Evolutionary conservation across 2,329 filamentous ascomycete species (phyloP), one percentile per base, ranked within the genome.

Genomic region (Colletotrichum sojae): DNA sequence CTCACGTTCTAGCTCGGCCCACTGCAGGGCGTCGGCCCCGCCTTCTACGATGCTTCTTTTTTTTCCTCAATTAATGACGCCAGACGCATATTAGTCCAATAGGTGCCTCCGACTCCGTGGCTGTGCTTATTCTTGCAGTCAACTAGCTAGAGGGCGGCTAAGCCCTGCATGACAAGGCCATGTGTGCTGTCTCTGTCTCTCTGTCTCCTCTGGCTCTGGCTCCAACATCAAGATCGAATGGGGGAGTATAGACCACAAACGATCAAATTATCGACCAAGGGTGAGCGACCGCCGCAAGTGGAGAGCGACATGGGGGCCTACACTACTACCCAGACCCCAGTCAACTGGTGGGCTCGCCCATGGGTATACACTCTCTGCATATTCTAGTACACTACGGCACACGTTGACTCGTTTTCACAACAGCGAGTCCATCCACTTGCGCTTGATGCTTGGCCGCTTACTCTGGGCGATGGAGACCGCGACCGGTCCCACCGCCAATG

Each of bases 21-120:
- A n/a, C n/a, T 27, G 39, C 66, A 66, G 55, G 16, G 54, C 62
- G 60, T 59, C 61, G 61, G 61, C 61, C 27, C 45, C n/a, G 27
- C 61, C 66, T 55, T 60, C 40, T 8, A 39, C 31, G 25, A 55
- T 48, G 48, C 31, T 65, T 59, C 66, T 55, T 27, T 18, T 31
- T 20, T 31, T 16, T 20, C 18, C 61, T 59, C 53, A 36, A 31
- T 46, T 52, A 18, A 65, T 49, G 15, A 59, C 61, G n/a, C 54
- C 48, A 49, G 31, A 31, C 5, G 45, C 40, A 15, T 49, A 6
- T 22, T 65, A 36, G 60, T 25, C 13, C 27, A 8, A 46, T 36
- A 6, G 39, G 18, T 16, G 18, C 15, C 27, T n/a, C 57, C 31
- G 20, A n/a, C n/a, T 22, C 39, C 13, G 66, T 69, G 62, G 66